Conservation (phyloP, 2,329 filamentous ascomycete species). For the Emmonsiellopsis sp. region DNA sequence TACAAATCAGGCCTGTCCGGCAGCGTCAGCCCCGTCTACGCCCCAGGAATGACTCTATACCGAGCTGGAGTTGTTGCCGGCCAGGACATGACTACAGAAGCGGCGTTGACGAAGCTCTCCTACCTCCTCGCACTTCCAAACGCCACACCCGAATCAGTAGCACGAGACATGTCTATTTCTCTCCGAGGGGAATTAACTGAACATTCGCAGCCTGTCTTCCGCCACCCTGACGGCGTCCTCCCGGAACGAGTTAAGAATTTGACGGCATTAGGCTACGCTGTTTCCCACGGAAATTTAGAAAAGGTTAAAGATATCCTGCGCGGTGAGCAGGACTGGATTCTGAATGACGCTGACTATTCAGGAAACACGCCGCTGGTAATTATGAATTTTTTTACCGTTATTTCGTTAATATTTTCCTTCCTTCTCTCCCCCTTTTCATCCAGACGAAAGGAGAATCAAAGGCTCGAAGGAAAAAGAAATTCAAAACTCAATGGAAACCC, state of each 20-base stretch:
- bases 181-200: slow-evolving; percentile 82
- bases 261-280: slow-evolving; percentile 69
- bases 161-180: slow-evolving; percentile 61
- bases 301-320: slow-evolving; percentile 60
- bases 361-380: slow-evolving; percentile 58
- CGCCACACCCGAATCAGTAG: slow-evolving; percentile 57
- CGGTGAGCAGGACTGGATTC: slow-evolving; percentile 55
- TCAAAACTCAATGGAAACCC: not conserved
- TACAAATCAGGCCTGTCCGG: slow-evolving; percentile 45
- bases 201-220: slow-evolving; percentile 61
- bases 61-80: slow-evolving; percentile 82
- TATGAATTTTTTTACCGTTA: not conserved
- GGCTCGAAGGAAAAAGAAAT: not conserved
- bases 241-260: slow-evolving; percentile 56
- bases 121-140: slow-evolving; percentile 67
- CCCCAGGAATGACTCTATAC: slow-evolving; percentile 66
- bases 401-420: not conserved
- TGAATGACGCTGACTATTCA: slow-evolving; percentile 70
- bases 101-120: slow-evolving; percentile 80
- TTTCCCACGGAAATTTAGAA: slow-evolving; percentile 60
- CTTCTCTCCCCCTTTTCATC: not conserved
- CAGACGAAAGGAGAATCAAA: not conserved
- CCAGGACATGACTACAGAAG: slow-evolving; percentile 81
- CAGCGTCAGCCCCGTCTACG: slow-evolving; percentile 70
- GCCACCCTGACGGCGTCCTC: slow-evolving; percentile 57